phyloP scores from a whole-genome alignment of 768 basidiomycete species.

The Krasilnikovozyma curviuscula region DNA sequence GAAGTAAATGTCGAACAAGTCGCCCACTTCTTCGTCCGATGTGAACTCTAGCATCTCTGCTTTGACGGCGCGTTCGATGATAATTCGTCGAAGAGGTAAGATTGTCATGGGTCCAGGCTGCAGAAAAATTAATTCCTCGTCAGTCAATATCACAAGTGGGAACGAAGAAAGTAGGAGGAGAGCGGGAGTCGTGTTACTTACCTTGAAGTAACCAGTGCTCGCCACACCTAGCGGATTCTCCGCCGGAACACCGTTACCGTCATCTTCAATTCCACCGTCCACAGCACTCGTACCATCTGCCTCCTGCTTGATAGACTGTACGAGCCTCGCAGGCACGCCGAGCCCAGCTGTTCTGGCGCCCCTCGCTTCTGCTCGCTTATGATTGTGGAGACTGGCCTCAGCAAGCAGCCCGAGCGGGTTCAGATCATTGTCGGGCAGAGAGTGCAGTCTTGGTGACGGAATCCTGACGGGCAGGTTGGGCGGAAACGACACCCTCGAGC shows the following conservation, averaged over 20 bases:
- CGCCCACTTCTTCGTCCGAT: conserved; percentile 64
- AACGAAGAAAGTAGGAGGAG: not conserved
- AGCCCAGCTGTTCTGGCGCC: not conserved
- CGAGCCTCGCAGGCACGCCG: not conserved
- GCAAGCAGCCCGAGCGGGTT: conserved; percentile 85
- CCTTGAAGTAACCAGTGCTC: conserved; percentile 76
- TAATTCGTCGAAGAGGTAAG: conserved; percentile 37
- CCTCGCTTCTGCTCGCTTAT: conserved; percentile 4
- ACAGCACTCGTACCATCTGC: not conserved
- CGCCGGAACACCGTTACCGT: conserved; percentile 11
- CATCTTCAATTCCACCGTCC: conserved; percentile 24
- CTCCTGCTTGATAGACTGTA: not conserved
- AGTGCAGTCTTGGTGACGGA: conserved; percentile 73
- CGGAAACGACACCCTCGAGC: not conserved
- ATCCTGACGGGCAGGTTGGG: no score
- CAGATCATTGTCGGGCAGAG: conserved; percentile 72
- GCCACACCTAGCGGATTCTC: conserved; percentile 46
- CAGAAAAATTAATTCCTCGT: not conserved
- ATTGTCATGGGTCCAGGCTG: conserved; percentile 6
- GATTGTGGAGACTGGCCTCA: conserved; percentile 45
- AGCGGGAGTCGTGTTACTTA: conserved; percentile 35
- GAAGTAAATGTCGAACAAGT: conserved; percentile 27
- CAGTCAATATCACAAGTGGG: not conserved
- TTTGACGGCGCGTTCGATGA: conserved; percentile 61
- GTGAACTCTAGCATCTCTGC: conserved; percentile 87